phyloP scores from a whole-genome alignment of 164 flowering plant genomes.

The Macadamia tetraphylla region DNA sequence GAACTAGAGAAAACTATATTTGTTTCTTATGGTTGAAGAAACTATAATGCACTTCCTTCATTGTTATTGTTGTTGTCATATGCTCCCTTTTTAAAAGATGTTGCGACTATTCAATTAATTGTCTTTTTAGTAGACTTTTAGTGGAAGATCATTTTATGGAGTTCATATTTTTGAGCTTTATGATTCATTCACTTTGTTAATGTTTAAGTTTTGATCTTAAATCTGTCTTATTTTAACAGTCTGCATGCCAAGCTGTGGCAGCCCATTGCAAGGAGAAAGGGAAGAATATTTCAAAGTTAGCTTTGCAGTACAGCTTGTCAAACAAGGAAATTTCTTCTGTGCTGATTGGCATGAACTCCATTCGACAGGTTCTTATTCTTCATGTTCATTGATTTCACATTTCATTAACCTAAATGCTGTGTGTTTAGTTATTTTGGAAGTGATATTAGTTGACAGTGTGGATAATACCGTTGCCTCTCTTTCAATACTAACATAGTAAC shows the following conservation, averaged over 20 bases:
- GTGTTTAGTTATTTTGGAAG: not conserved
- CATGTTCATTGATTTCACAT: not conserved
- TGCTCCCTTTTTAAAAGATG: not conserved
- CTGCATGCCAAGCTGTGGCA: conserved; percentile 85
- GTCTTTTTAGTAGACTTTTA: not conserved
- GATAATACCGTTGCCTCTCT: not conserved
- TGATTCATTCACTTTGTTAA: not conserved
- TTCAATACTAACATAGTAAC: no score
- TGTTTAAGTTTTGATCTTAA: not conserved
- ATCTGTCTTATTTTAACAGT: conserved; percentile 31
- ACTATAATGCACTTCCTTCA: not conserved
- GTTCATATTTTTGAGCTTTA: not conserved
- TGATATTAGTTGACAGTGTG: not conserved
- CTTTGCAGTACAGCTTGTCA: conserved; percentile 81
- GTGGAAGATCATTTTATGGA: not conserved
- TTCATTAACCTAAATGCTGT: not conserved
- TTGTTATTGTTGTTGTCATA: not conserved
- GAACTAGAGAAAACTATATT: not conserved
- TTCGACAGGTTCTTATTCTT: conserved; percentile 49
- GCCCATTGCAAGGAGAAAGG: conserved; percentile 69
- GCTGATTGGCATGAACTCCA: conserved; percentile 89
- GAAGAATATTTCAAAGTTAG: conserved; percentile 78
- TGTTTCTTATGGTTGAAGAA: not conserved
- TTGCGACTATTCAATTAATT: not conserved
- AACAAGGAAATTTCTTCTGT: conserved; percentile 78